Percentiles rank a stretch among this genome's conserved stretches.
These are phyloP conservation scores for Diutina siamensis DNA, from an alignment of 1,139 yeast genomes.

Conservation along the genomic window DNA sequence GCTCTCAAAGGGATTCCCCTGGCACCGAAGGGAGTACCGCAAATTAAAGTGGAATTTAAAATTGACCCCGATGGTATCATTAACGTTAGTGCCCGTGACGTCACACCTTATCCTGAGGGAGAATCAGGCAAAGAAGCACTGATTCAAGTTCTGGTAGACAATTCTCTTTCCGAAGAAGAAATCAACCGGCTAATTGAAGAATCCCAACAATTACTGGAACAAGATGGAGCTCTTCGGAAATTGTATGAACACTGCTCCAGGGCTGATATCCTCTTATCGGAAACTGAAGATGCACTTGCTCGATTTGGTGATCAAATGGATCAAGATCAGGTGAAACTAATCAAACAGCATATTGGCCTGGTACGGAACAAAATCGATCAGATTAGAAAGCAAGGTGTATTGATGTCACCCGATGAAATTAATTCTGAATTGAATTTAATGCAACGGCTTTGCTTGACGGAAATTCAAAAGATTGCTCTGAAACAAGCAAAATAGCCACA, in stretches of 20 bases:
- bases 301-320: constrained; percentile 34
- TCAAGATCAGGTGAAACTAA: constrained; percentile 22
- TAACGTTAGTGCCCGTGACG: constrained; percentile 61
- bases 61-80: constrained; percentile 80
- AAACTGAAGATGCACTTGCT: constrained; percentile 38
- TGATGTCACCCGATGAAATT: constrained; percentile 22
- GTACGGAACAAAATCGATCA: constrained; percentile 36
- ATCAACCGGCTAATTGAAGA: constrained; percentile 45
- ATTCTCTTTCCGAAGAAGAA: constrained; percentile 57
- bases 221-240: constrained; percentile 31
- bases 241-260: constrained; percentile 38
- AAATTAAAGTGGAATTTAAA: constrained; percentile 61
- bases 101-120: constrained; percentile 36
- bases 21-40: constrained; percentile 69
- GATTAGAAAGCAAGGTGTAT: constrained; percentile 25
- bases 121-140: constrained; percentile 31
- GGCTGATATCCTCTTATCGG: constrained; percentile 45
- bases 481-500: constrained; percentile 20
- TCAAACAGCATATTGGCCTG: constrained; percentile 19
- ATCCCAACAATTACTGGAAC: constrained; percentile 27
- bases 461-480: constrained; percentile 42
- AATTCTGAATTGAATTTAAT: constrained; percentile 37
- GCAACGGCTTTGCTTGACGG: constrained; percentile 38
- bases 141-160: constrained; percentile 59
- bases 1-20: constrained; percentile 56